Evolutionary conservation across 2,329 filamentous ascomycete species (phyloP).

Genomic region (Pseudocercospora fuligena): DNA sequence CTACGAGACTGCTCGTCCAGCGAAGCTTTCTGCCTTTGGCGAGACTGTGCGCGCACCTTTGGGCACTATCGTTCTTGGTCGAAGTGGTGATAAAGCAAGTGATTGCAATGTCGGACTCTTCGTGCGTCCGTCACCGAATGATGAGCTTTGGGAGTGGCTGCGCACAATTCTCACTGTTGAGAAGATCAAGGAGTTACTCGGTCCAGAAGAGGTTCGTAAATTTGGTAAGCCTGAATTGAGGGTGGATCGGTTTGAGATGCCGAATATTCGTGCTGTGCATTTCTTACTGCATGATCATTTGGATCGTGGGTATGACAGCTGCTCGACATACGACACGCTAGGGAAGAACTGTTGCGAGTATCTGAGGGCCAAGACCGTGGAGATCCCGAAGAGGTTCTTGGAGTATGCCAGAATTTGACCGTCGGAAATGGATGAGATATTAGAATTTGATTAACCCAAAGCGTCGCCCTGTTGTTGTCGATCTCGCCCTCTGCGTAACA

Average conservation of each 20-base stretch:
- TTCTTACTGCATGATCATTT: constrained; percentile 53
- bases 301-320: constrained; percentile 51
- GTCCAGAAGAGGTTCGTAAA: constrained; percentile 32
- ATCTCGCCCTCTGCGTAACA: background rate
- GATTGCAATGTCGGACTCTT: constrained; percentile 45
- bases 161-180: constrained; percentile 29
- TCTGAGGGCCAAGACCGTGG: constrained; percentile 51
- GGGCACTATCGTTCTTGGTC: constrained; percentile 38
- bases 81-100: constrained; percentile 37
- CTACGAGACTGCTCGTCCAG: constrained; percentile 39
- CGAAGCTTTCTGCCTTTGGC: constrained; percentile 34
- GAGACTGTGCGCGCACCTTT: constrained; percentile 40
- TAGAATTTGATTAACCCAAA: background rate
- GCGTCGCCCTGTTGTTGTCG: background rate
- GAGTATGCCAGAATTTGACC: constrained; percentile 43
- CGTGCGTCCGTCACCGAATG: constrained; percentile 36
- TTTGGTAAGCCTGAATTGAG: constrained; percentile 21
- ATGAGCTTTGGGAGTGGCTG: constrained; percentile 38
- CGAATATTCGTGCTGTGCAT: constrained; percentile 15
- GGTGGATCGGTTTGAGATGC: constrained; percentile 19
- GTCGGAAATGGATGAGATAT: background rate
- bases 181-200: constrained; percentile 33
- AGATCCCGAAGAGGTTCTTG: constrained; percentile 51
- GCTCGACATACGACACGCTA: constrained; percentile 51
- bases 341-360: constrained; percentile 56